Evolutionary conservation across 2,329 filamentous ascomycete species (phyloP).

Genomic region (Hypoxylon sp.): DNA sequence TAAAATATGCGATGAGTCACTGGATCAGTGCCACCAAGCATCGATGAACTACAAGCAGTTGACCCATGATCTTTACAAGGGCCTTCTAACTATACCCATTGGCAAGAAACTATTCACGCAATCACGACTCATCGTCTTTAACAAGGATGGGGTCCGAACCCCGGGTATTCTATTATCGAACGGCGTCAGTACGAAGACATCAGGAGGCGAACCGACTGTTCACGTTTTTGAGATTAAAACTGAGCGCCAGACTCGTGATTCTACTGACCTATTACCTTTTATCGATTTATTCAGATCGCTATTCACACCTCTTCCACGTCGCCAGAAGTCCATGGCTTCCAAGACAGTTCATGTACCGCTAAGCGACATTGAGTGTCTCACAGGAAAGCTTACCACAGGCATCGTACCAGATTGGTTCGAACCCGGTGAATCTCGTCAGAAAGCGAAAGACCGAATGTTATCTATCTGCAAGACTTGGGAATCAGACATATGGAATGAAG

Average conservation of each 20-base stretch:
- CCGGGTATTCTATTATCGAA: slow-evolving; percentile 85
- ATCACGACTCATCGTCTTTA: slow-evolving; percentile 86
- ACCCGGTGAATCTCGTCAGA: slow-evolving; percentile 63
- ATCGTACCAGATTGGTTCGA: slow-evolving; percentile 72
- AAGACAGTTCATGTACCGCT: slow-evolving; percentile 80
- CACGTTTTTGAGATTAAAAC: slow-evolving; percentile 84
- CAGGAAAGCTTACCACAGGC: slow-evolving; percentile 74
- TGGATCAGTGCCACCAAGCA: slow-evolving; percentile 86
- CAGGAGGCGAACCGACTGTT: slow-evolving; percentile 73
- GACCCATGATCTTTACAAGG: slow-evolving; percentile 85
- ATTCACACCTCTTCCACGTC: slow-evolving; percentile 77
- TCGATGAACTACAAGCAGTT: slow-evolving; percentile 84
- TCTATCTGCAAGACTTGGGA: slow-evolving; percentile 82
- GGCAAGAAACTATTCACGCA: slow-evolving; percentile 84
- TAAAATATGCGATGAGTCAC: slow-evolving; percentile 81
- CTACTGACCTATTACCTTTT: slow-evolving; percentile 90
- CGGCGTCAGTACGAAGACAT: slow-evolving; percentile 74
- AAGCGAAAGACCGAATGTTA: slow-evolving; percentile 77
- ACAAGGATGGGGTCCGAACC: slow-evolving; percentile 85
- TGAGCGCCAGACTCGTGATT: slow-evolving; percentile 76
- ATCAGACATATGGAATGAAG: slow-evolving; percentile 83
- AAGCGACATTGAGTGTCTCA: slow-evolving; percentile 86
- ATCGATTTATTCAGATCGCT: slow-evolving; percentile 77
- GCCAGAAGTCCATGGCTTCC: slow-evolving; percentile 75
- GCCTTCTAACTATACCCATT: slow-evolving; percentile 82